These are phyloP conservation scores for Candida ulmi DNA, from an alignment of 805 yeast genomes.

Conservation along the genomic window DNA sequence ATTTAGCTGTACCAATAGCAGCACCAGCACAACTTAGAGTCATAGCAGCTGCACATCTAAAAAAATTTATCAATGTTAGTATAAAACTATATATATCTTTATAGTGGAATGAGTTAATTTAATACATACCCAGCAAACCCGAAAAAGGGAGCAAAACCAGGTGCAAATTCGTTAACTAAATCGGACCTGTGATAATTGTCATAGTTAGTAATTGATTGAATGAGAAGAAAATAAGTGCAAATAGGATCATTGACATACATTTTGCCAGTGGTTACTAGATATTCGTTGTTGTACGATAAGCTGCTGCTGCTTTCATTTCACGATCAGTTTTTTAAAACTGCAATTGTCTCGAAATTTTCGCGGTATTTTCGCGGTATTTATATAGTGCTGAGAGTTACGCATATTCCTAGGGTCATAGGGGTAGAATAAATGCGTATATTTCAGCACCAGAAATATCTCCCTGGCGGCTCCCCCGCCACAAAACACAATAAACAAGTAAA, in stretches of 20 bases:
- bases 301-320: no score
- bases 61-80: slow-evolving; percentile 3
- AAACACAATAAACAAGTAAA: not conserved
- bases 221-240: no score
- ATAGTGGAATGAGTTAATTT: no score
- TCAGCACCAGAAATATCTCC: slow-evolving; percentile 3
- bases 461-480: no score
- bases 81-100: no score
- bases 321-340: no score
- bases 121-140: slow-evolving; percentile 80
- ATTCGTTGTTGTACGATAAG: no score
- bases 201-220: slow-evolving; percentile 7
- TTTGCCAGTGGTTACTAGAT: not conserved
- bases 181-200: slow-evolving; percentile 25
- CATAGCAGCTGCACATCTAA: slow-evolving; percentile 82
- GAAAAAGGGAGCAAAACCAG: slow-evolving; percentile 92
- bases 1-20: slow-evolving; percentile 96
- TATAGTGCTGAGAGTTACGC: slow-evolving; percentile 1
- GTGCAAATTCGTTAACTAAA: slow-evolving; percentile 61
- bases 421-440: not conserved
- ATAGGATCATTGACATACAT: slow-evolving; percentile 4
- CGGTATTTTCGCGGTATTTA: not conserved
- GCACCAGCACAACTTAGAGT: slow-evolving; percentile 94
- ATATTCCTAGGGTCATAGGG: not conserved
- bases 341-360: no score